Evolutionary conservation across 2,329 filamentous ascomycete genomes (phyloP).

Genomic region (Cladosporium sp.): DNA sequence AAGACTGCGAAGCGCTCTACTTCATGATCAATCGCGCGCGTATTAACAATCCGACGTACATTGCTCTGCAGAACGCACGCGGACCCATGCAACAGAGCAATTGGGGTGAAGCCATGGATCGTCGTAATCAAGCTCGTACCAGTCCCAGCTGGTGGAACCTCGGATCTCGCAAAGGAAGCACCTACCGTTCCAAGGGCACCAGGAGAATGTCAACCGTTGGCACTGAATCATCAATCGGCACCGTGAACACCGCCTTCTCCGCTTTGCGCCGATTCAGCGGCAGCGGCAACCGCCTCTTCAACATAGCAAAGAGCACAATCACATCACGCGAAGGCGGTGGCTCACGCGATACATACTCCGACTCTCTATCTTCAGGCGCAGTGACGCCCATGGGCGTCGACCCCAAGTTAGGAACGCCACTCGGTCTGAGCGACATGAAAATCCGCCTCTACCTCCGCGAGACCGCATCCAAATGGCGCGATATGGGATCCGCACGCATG

Average conservation of each 20-base stretch:
- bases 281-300: slow-evolving; percentile 68
- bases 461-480: slow-evolving; percentile 74
- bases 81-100: slow-evolving; percentile 45
- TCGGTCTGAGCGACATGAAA: slow-evolving; percentile 74
- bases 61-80: slow-evolving; percentile 69
- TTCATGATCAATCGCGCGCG: slow-evolving; percentile 80
- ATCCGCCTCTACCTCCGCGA: slow-evolving; percentile 81
- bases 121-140: slow-evolving; percentile 43
- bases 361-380: slow-evolving; percentile 51
- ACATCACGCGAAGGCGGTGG: slow-evolving; percentile 50
- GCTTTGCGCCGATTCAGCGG: slow-evolving; percentile 68
- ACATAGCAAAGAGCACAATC: slow-evolving; percentile 74
- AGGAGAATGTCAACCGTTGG: slow-evolving; percentile 52
- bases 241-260: slow-evolving; percentile 73
- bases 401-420: slow-evolving; percentile 37
- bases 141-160: slow-evolving; percentile 48
- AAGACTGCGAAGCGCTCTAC: slow-evolving; percentile 79
- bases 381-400: slow-evolving; percentile 30
- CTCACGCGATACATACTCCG: slow-evolving; percentile 52
- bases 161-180: slow-evolving; percentile 50
- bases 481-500: slow-evolving; percentile 78
- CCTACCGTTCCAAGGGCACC: slow-evolving; percentile 52
- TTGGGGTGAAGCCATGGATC: slow-evolving; percentile 50
- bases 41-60: slow-evolving; percentile 89
- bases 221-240: slow-evolving; percentile 71